Conservation (phyloP, 768 basidiomycete species). For the Leccinum olivaceopallidum region DNA sequence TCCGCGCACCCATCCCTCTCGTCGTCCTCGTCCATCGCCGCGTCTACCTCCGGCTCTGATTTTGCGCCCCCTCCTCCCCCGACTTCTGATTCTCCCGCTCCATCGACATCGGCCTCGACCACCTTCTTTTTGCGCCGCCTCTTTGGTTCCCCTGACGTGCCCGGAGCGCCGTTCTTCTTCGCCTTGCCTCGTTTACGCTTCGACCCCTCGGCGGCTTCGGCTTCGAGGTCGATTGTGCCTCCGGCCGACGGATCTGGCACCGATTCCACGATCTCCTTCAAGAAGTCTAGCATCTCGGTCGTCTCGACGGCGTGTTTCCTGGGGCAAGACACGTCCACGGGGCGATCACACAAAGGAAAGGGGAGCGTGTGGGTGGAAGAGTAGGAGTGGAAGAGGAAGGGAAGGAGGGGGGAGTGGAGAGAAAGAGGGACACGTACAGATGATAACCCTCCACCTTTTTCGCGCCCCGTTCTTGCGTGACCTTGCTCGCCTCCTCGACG, state of each 20-base stretch:
- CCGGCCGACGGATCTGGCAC: slow-evolving; percentile 88
- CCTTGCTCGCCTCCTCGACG: slow-evolving; percentile 78
- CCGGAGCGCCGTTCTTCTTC: slow-evolving; percentile 45
- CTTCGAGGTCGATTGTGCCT: slow-evolving; percentile 72
- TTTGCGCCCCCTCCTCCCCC: slow-evolving; percentile 39
- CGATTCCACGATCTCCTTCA: slow-evolving; percentile 85
- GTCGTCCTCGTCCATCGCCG: slow-evolving; percentile 43
- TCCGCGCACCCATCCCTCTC: slow-evolving; percentile 41
- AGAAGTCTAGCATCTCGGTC: slow-evolving; percentile 89
- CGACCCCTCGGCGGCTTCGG: slow-evolving; percentile 50
- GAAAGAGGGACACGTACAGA: slow-evolving; percentile 58
- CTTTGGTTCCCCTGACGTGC: slow-evolving; percentile 40
- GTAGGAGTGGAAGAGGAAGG: not conserved
- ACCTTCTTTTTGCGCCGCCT: slow-evolving; percentile 51
- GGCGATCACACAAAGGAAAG: not conserved
- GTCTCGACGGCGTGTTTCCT: slow-evolving; percentile 93
- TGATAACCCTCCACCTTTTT: slow-evolving; percentile 94
- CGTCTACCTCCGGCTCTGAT: slow-evolving; percentile 38
- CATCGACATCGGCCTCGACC: slow-evolving; percentile 35
- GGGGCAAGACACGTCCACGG: slow-evolving; percentile 3
- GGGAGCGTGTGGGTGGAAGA: not conserved
- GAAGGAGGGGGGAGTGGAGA: not conserved
- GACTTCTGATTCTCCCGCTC: slow-evolving; percentile 28
- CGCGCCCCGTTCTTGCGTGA: slow-evolving; percentile 74
- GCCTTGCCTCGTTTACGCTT: slow-evolving; percentile 62